Conservation (phyloP, 2,329 filamentous ascomycete species). For the Venturia asperata region DNA sequence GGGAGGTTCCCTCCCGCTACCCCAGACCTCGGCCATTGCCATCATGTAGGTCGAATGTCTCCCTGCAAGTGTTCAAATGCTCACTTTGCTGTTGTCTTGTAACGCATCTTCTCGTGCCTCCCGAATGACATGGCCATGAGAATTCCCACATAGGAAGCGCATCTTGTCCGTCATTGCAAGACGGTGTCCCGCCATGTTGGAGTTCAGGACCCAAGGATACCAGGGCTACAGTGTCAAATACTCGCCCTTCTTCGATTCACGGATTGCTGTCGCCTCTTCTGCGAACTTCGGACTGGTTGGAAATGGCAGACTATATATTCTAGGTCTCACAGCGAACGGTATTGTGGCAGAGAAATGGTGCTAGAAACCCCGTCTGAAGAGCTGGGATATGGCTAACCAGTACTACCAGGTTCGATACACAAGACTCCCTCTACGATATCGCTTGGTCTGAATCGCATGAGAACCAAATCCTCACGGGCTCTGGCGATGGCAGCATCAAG, state of each 20-base stretch:
- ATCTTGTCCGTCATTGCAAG: constrained; percentile 9
- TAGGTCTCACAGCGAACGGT: constrained; percentile 75
- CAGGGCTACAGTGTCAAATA: constrained; percentile 98
- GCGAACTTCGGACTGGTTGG: constrained; percentile 96
- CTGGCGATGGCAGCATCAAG: constrained; percentile 90
- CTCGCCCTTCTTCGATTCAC: constrained; percentile 94
- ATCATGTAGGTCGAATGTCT: background rate
- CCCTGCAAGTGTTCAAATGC: background rate
- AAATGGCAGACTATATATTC: constrained; percentile 81
- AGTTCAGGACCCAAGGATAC: constrained; percentile 87
- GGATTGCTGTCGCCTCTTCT: constrained; percentile 82
- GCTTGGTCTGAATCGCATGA: constrained; percentile 96
- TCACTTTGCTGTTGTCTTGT: background rate
- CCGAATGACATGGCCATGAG: background rate
- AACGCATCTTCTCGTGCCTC: background rate
- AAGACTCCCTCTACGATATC: constrained; percentile 92
- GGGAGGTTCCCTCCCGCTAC: background rate
- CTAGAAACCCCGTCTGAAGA: constrained; percentile 24
- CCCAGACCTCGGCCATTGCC: constrained; percentile 5
- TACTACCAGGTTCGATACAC: constrained; percentile 75
- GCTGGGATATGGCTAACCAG: constrained; percentile 6
- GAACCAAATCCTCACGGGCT: constrained; percentile 82
- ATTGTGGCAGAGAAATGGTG: constrained; percentile 79
- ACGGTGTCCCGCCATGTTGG: constrained; percentile 59
- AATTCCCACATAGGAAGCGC: background rate